phyloP scores from a whole-genome alignment of 805 yeast species.

The Pichia occidentalis region DNA sequence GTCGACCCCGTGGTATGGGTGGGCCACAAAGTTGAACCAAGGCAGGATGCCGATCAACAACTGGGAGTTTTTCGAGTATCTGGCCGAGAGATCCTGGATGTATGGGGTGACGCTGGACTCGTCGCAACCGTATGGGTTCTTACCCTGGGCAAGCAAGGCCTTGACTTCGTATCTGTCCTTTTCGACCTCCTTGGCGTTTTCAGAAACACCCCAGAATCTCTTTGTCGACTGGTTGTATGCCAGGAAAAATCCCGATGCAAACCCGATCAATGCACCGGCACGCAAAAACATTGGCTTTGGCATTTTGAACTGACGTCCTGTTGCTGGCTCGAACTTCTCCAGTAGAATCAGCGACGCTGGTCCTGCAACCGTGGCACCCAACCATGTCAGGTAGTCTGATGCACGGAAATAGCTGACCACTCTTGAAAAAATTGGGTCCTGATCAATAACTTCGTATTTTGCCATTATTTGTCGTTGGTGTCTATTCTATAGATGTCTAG shows the following conservation, averaged over 20 bases:
- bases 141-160: constrained; percentile 54
- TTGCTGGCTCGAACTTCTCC: constrained; percentile 42
- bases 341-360: constrained; percentile 41
- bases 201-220: constrained; percentile 74
- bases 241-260: constrained; percentile 64
- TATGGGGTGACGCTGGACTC: constrained; percentile 55
- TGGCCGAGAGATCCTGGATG: constrained; percentile 66
- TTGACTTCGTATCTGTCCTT: constrained; percentile 73
- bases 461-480: constrained; percentile 15
- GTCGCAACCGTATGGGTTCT: constrained; percentile 56
- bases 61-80: constrained; percentile 71
- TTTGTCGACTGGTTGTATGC: constrained; percentile 62
- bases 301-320: constrained; percentile 39
- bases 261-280: constrained; percentile 56
- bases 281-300: constrained; percentile 53
- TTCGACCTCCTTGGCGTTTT: constrained; percentile 62
- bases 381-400: constrained; percentile 53
- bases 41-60: constrained; percentile 57
- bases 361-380: constrained; percentile 39
- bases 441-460: constrained; percentile 47
- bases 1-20: constrained; percentile 77
- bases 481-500: too few relatives aligned
- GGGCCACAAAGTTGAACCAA: constrained; percentile 76
- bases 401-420: constrained; percentile 69
- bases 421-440: constrained; percentile 68